Conservation (phyloP, 768 basidiomycete genomes). For the Neoboletus magnificus region DNA sequence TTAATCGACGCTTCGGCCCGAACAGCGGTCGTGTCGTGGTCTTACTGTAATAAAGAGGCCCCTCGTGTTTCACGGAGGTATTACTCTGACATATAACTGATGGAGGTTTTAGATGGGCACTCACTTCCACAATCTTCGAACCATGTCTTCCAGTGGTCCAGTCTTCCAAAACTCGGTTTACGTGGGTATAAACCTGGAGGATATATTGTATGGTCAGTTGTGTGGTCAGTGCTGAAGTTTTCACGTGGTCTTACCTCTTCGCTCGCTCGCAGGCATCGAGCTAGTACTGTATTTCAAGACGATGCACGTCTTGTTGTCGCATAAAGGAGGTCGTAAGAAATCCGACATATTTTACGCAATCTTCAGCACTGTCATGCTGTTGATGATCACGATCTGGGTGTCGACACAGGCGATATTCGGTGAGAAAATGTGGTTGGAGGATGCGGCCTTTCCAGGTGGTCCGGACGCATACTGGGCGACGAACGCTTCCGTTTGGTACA, state of each 20-base stretch:
- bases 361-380: slow-evolving; percentile 27
- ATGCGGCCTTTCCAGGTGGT: slow-evolving; percentile 33
- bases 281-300: slow-evolving; percentile 26
- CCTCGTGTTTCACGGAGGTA: not conserved
- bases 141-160: slow-evolving; percentile 19
- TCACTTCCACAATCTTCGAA: not conserved
- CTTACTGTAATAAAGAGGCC: not conserved
- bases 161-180: slow-evolving; percentile 23
- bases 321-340: not conserved
- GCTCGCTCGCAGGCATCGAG: slow-evolving; percentile 17
- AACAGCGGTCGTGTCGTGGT: not conserved
- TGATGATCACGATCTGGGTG: slow-evolving; percentile 34
- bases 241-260: not conserved
- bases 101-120: too few species aligned
- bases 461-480: slow-evolving; percentile 31
- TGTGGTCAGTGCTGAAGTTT: too few species aligned
- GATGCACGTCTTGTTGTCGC: slow-evolving; percentile 17
- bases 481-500: slow-evolving; percentile 28
- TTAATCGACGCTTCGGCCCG: not conserved
- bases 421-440: slow-evolving; percentile 36
- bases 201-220: slow-evolving; percentile 25
- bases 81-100: slow-evolving; percentile 6
- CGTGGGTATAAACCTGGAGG: slow-evolving; percentile 25
- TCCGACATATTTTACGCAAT: slow-evolving; percentile 19
- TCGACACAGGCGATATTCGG: slow-evolving; percentile 30